Percentiles rank a stretch among this genome's conserved stretches.
These are phyloP conservation scores for Chrysosporium keratinophilum DNA, from an alignment of 2,329 filamentous ascomycete species.

Conservation along the genomic window DNA sequence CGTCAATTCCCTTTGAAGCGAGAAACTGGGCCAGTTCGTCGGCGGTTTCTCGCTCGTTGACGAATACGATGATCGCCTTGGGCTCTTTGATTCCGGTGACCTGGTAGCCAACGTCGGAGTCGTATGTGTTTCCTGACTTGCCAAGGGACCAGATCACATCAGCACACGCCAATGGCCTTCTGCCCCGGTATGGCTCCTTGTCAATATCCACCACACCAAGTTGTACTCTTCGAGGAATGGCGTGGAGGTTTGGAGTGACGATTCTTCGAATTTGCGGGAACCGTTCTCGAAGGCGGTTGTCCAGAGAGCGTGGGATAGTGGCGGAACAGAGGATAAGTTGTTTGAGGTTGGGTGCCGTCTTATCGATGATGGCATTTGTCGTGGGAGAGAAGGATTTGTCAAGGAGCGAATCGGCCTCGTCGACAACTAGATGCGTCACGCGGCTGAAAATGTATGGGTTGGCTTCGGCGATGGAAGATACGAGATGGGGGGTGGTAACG, in stretches of 20 bases:
- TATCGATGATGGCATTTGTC: constrained; percentile 73
- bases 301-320: constrained; percentile 83
- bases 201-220: constrained; percentile 86
- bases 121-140: constrained; percentile 52
- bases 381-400: constrained; percentile 83
- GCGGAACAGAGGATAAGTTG: constrained; percentile 90
- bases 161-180: constrained; percentile 85
- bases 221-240: constrained; percentile 88
- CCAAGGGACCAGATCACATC: constrained; percentile 92
- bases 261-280: constrained; percentile 78
- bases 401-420: constrained; percentile 92
- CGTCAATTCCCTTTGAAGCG: constrained; percentile 74
- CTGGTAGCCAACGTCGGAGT: constrained; percentile 26
- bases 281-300: constrained; percentile 67
- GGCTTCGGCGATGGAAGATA: constrained; percentile 75
- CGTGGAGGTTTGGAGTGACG: constrained; percentile 90
- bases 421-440: constrained; percentile 76
- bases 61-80: constrained; percentile 86
- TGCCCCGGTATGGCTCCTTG: constrained; percentile 84
- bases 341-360: constrained; percentile 66
- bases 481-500: constrained; percentile 77
- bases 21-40: constrained; percentile 72
- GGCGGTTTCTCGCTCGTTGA: constrained; percentile 89
- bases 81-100: constrained; percentile 45
- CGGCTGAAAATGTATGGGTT: constrained; percentile 90